Percentiles rank a stretch among this genome's conserved stretches.
Conservation (phyloP, 1,284 basidiomycete species). For the Peniophora sp. region DNA sequence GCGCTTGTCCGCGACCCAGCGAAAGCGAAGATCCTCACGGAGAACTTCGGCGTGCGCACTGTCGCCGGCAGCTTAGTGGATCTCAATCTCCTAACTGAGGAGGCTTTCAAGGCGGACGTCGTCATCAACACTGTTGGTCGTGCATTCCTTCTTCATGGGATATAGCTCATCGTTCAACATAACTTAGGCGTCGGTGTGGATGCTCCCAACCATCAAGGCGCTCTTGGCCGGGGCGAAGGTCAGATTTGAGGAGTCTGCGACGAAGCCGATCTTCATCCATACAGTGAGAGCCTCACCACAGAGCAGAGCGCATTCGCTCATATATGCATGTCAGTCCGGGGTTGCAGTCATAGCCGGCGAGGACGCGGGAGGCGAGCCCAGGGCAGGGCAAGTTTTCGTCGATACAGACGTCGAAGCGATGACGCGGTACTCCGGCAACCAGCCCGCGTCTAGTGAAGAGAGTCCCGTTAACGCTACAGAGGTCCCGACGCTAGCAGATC, state of each 20-base stretch:
- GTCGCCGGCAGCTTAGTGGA: conserved; percentile 27
- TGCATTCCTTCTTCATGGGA: background rate
- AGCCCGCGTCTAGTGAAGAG: too few relatives aligned
- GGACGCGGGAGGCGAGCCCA: too few relatives aligned
- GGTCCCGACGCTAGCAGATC: too few relatives aligned
- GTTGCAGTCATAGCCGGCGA: too few relatives aligned
- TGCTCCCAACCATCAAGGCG: conserved; percentile 32
- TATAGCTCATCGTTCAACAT: conserved; percentile 12
- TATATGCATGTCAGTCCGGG: too few relatives aligned
- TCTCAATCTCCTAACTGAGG: conserved; percentile 20
- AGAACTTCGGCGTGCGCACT: conserved; percentile 19
- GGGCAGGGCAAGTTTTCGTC: too few relatives aligned
- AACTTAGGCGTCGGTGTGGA: conserved; percentile 20
- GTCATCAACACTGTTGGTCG: conserved; percentile 37
- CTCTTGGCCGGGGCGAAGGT: conserved; percentile 39
- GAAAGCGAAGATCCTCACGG: conserved; percentile 26
- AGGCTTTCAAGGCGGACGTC: conserved; percentile 37
- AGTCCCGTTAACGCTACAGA: too few relatives aligned
- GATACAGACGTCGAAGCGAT: too few relatives aligned
- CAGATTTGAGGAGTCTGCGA: conserved; percentile 27
- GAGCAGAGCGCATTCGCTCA: too few relatives aligned
- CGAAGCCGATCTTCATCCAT: conserved; percentile 37
- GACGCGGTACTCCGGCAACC: too few relatives aligned
- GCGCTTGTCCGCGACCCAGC: conserved; percentile 30
- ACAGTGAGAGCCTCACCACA: conserved; percentile 19